phyloP scores from a whole-genome alignment of 371 early-diverging fungal genomes.

The Mortierella sp. region DNA sequence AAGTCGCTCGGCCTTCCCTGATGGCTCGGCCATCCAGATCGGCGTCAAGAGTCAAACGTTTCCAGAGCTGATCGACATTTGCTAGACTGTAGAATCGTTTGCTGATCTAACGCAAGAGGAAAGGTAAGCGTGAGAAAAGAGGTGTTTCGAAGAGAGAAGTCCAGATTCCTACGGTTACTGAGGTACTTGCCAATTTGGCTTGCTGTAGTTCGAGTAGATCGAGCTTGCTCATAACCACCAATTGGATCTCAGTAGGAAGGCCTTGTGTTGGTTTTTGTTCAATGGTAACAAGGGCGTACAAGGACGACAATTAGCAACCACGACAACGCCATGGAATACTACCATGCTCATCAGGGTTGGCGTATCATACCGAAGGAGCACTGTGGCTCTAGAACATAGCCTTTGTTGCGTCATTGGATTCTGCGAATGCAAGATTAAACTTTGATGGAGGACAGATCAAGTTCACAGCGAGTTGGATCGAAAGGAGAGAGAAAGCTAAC shows the following conservation, averaged over 20 bases:
- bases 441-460: too few species aligned
- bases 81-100: conserved; percentile 24
- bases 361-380: conserved; percentile 11
- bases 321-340: too few species aligned
- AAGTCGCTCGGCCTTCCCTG: conserved; percentile 13
- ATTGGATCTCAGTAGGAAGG: conserved; percentile 35
- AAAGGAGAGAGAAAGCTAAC: too few species aligned
- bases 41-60: conserved; percentile 1
- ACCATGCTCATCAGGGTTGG: too few species aligned
- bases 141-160: too few species aligned
- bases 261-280: conserved; percentile 7
- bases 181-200: conserved; percentile 18
- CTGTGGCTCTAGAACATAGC: background rate
- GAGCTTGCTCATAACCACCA: conserved; percentile 19
- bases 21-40: conserved; percentile 11
- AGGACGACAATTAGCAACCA: too few species aligned
- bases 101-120: conserved; percentile 11
- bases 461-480: too few species aligned
- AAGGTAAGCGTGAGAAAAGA: background rate
- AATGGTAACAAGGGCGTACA: background rate
- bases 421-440: too few species aligned
- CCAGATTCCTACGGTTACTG: too few species aligned
- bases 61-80: conserved; percentile 44
- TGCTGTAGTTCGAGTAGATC: conserved; percentile 19
- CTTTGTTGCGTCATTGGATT: background rate